Conservation (phyloP, 345 rosid genomes). For the Gossypium anomalum region DNA sequence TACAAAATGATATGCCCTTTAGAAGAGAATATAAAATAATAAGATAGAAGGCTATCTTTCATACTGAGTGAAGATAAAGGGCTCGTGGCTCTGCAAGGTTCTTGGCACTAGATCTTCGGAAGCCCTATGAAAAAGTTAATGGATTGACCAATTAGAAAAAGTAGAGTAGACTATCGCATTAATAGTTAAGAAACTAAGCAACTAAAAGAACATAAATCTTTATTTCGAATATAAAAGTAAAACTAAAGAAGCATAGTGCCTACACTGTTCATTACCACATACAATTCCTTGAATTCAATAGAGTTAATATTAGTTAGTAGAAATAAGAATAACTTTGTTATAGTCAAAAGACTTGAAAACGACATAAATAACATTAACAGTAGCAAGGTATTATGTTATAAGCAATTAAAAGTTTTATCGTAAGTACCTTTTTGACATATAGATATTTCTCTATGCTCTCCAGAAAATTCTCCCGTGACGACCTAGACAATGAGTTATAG, state of each 20-base stretch:
- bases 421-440: conserved; percentile 43
- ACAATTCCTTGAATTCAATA: background rate
- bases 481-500: conserved; percentile 25
- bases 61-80: conserved; percentile 60
- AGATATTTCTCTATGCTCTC: conserved; percentile 48
- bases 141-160: background rate
- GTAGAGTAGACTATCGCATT: background rate
- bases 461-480: conserved; percentile 42
- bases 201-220: background rate
- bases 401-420: background rate
- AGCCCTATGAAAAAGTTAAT: conserved; percentile 34
- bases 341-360: background rate
- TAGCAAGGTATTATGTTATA: background rate
- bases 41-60: conserved; percentile 9
- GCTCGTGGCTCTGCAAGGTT: conserved; percentile 39
- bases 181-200: background rate
- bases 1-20: background rate
- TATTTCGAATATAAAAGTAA: background rate
- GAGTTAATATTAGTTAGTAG: background rate
- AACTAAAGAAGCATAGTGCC: background rate
- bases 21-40: background rate
- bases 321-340: background rate
- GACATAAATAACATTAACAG: background rate
- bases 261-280: background rate
- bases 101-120: conserved; percentile 36